These are phyloP conservation scores for Tylopilus vinaceipallidus DNA, from an alignment of 768 basidiomycete genomes.

Conservation along the genomic window DNA sequence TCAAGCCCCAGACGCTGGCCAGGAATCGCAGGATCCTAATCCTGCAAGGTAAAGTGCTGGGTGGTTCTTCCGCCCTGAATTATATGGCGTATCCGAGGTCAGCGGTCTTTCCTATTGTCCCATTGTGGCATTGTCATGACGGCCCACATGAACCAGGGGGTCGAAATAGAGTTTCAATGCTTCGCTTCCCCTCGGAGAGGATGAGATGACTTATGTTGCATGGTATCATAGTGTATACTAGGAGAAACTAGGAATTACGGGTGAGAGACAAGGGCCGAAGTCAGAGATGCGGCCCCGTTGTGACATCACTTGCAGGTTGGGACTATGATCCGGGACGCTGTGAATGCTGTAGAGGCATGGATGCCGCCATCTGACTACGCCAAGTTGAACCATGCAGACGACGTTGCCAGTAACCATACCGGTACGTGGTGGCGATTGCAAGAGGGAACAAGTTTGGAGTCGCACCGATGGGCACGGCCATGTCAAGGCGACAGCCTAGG, in stretches of 20 bases:
- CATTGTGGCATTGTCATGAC: not conserved
- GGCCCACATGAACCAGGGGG: conserved; percentile 1
- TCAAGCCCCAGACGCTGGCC: conserved; percentile 6
- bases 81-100: conserved; percentile 14
- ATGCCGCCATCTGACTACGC: conserved; percentile 10
- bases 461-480: conserved; percentile 5
- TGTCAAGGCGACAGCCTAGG: conserved; percentile 16
- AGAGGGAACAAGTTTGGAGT: not conserved
- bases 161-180: conserved; percentile 13
- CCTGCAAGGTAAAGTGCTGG: conserved; percentile 11
- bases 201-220: not conserved
- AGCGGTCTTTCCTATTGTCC: no score
- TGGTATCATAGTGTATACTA: conserved; percentile 1
- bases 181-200: not conserved
- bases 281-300: not conserved
- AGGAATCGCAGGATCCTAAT: conserved; percentile 8
- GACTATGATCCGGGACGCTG: conserved; percentile 14
- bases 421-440: not conserved
- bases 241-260: conserved; percentile 14
- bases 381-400: conserved; percentile 13
- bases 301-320: conserved; percentile 9
- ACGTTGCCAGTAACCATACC: conserved; percentile 8
- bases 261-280: conserved; percentile 5
- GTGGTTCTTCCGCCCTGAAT: conserved; percentile 13
- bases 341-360: conserved; percentile 15